phyloP scores from a whole-genome alignment of 2,329 filamentous ascomycete genomes.

The Akanthomyces dipterigenus region DNA sequence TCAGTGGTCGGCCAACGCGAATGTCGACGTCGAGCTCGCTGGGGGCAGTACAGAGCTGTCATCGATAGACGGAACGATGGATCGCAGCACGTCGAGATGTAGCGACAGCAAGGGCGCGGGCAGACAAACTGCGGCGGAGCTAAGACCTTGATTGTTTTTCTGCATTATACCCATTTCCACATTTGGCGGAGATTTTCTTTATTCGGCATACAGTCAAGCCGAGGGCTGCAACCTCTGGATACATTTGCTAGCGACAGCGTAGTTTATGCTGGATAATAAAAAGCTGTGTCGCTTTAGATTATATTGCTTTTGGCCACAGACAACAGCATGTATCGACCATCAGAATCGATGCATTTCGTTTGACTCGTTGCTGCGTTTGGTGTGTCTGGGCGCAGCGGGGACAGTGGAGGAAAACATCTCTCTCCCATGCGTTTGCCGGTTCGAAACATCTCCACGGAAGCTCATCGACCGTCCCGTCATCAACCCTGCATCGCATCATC shows the following conservation, averaged over 20 bases:
- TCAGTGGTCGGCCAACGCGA: neutral
- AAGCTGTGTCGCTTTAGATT: neutral
- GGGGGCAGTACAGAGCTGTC: neutral
- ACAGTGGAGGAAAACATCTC: neutral
- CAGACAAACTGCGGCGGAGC: neutral
- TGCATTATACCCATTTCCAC: slow-evolving; percentile 5
- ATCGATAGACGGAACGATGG: neutral
- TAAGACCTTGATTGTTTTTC: neutral
- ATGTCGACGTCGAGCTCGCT: neutral
- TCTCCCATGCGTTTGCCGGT: neutral
- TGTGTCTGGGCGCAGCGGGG: neutral
- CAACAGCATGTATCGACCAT: too few species aligned
- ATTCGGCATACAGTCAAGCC: neutral
- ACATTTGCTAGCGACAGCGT: neutral
- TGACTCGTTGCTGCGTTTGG: neutral
- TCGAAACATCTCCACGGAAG: neutral
- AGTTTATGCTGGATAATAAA: neutral
- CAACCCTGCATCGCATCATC: neutral
- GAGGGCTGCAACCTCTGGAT: neutral
- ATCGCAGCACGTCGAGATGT: neutral
- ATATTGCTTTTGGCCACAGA: neutral
- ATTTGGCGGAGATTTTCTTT: neutral
- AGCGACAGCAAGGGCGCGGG: neutral
- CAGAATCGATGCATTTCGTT: neutral
- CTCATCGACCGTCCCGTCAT: neutral